Evolutionary conservation across 2,329 filamentous ascomycete genomes (phyloP).

Genomic region (Boeremia exigua): DNA sequence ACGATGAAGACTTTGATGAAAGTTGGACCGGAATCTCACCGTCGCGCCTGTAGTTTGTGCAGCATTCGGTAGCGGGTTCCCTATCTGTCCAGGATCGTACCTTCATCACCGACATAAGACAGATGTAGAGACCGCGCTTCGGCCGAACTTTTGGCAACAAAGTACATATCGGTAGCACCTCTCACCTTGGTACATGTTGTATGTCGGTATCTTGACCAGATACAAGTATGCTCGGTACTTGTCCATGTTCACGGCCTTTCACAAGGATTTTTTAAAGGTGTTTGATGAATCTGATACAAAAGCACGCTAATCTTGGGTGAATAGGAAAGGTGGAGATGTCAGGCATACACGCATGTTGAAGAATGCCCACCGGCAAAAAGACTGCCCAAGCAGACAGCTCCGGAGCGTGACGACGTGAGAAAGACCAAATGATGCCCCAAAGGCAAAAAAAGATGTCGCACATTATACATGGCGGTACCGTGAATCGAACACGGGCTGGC

Average conservation of each 20-base stretch:
- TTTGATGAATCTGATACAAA: too few relatives aligned
- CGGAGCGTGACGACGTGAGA: background rate
- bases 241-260: too few relatives aligned
- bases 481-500: conserved; percentile 48
- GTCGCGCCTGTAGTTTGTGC: background rate
- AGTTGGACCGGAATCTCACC: background rate
- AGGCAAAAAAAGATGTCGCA: conserved; percentile 9
- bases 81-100: background rate
- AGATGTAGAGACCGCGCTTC: background rate
- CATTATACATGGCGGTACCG: conserved; percentile 28
- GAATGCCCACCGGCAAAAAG: background rate
- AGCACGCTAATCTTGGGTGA: too few relatives aligned
- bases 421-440: background rate
- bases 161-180: too few relatives aligned
- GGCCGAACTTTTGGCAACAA: too few relatives aligned
- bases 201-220: too few relatives aligned
- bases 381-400: background rate
- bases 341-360: background rate
- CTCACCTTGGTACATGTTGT: too few relatives aligned
- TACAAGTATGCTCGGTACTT: too few relatives aligned
- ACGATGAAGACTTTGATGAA: background rate
- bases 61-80: background rate
- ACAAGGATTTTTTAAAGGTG: too few relatives aligned
- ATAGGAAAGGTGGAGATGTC: too few relatives aligned
- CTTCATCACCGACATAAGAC: background rate